These are phyloP conservation scores for Tetradesmus lagerheimii DNA, from an alignment of 139 green algal genomes.

Conservation along the genomic window DNA sequence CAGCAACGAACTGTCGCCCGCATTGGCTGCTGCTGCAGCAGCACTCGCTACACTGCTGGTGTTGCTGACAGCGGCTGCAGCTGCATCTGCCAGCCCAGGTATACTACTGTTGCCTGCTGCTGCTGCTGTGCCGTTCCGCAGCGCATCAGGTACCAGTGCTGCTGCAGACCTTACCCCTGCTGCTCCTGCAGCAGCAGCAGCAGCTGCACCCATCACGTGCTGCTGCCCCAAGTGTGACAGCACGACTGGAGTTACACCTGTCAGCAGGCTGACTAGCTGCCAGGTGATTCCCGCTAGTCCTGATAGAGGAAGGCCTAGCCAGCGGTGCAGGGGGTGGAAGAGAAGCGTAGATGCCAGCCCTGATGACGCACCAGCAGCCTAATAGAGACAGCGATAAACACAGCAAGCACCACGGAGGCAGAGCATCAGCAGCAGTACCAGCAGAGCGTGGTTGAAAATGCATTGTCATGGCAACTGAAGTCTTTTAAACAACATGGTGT, in stretches of 20 bases:
- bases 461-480: too few relatives aligned
- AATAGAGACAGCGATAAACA: constrained; percentile 33
- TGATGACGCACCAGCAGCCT: constrained; percentile 72
- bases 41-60: background rate
- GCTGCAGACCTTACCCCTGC: background rate
- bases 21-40: background rate
- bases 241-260: constrained; percentile 61
- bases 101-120: background rate
- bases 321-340: constrained; percentile 58
- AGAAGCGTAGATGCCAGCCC: constrained; percentile 78
- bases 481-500: too few relatives aligned
- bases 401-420: too few relatives aligned
- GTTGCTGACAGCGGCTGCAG: background rate
- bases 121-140: constrained; percentile 2
- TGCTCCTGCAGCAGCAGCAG: background rate
- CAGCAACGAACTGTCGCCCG: background rate
- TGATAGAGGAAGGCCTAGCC: constrained; percentile 44
- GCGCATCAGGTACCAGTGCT: background rate
- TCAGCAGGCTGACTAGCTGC: constrained; percentile 61
- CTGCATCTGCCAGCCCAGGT: background rate
- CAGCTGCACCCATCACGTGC: background rate
- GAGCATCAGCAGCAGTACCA: background rate
- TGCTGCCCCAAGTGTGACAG: constrained; percentile 48
- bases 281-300: constrained; percentile 61
- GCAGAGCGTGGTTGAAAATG: too few relatives aligned